Percentiles rank a stretch among this genome's conserved stretches.
phyloP scores from a whole-genome alignment of 2,329 filamentous ascomycete species.

The Fusarium compactum region DNA sequence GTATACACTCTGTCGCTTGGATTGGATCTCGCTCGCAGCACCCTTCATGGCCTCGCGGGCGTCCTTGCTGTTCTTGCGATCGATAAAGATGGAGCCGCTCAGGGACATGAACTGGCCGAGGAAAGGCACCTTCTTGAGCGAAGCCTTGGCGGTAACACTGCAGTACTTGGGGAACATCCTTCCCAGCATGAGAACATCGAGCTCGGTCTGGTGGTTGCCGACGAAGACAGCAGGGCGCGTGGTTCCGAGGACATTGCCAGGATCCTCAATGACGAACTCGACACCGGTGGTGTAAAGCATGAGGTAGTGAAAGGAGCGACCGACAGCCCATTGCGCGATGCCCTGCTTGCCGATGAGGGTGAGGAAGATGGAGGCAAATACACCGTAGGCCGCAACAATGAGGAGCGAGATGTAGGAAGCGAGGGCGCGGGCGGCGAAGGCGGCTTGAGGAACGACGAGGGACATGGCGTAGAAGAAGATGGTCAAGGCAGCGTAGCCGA shows the following conservation, averaged over 20 bases:
- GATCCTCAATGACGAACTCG: slow-evolving; percentile 79
- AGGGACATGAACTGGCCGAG: slow-evolving; percentile 95
- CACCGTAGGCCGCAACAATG: slow-evolving; percentile 76
- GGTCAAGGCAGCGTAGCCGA: slow-evolving; percentile 64
- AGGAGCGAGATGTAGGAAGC: slow-evolving; percentile 74
- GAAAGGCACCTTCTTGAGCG: slow-evolving; percentile 81
- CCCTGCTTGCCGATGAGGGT: slow-evolving; percentile 78
- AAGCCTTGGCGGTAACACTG: slow-evolving; percentile 92
- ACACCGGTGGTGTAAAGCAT: slow-evolving; percentile 84
- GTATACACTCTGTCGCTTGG: slow-evolving; percentile 79
- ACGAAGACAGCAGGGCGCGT: slow-evolving; percentile 89
- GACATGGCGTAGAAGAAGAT: slow-evolving; percentile 73
- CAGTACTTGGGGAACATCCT: slow-evolving; percentile 90
- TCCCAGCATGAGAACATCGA: slow-evolving; percentile 93
- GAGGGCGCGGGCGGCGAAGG: slow-evolving; percentile 77
- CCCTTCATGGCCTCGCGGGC: slow-evolving; percentile 87
- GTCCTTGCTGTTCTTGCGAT: slow-evolving; percentile 85
- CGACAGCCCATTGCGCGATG: slow-evolving; percentile 87
- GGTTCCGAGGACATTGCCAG: slow-evolving; percentile 70
- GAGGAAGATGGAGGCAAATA: slow-evolving; percentile 77
- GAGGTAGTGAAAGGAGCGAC: slow-evolving; percentile 80
- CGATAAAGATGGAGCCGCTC: slow-evolving; percentile 93
- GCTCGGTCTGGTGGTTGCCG: slow-evolving; percentile 95
- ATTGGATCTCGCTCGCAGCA: slow-evolving; percentile 83
- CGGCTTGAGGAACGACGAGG: slow-evolving; percentile 67